These are phyloP conservation scores for Theobroma cacao DNA, from an alignment of 345 rosid genomes.

Conservation along the genomic window DNA sequence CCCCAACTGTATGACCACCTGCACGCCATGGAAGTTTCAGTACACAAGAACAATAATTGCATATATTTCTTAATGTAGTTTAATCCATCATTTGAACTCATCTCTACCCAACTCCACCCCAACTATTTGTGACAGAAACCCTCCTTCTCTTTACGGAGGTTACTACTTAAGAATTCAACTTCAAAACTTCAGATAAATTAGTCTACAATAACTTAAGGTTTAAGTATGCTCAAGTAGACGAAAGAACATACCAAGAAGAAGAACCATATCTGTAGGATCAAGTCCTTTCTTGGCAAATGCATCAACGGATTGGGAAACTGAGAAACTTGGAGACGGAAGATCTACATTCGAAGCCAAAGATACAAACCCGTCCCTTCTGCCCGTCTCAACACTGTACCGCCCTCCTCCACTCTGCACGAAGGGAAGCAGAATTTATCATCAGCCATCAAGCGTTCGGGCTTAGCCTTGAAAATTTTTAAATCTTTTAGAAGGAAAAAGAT, in stretches of 20 bases:
- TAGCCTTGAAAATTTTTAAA: neutral
- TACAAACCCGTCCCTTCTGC: slow-evolving; percentile 55
- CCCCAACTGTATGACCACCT: slow-evolving; percentile 66
- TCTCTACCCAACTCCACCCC: too few species aligned
- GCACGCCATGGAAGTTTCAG: neutral
- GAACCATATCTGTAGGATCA: slow-evolving; percentile 37
- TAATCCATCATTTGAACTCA: neutral
- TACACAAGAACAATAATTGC: too few species aligned
- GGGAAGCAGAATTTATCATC: neutral
- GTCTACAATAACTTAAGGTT: neutral
- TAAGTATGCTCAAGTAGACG: neutral
- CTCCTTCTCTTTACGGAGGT: too few species aligned
- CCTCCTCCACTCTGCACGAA: slow-evolving; percentile 39
- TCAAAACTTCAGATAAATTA: too few species aligned
- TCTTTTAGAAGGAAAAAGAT: neutral
- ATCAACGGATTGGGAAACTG: slow-evolving; percentile 43
- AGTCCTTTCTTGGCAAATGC: slow-evolving; percentile 37
- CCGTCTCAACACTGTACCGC: slow-evolving; percentile 53
- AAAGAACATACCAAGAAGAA: slow-evolving; percentile 44
- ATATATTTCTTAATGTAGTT: too few species aligned
- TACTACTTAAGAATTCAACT: too few species aligned
- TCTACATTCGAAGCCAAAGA: slow-evolving; percentile 38
- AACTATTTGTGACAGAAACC: too few species aligned
- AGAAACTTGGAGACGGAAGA: slow-evolving; percentile 44
- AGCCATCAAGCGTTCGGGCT: slow-evolving; percentile 27